Conservation (phyloP, 768 basidiomycete species). For the Tylopilus cervinicoccineus region DNA sequence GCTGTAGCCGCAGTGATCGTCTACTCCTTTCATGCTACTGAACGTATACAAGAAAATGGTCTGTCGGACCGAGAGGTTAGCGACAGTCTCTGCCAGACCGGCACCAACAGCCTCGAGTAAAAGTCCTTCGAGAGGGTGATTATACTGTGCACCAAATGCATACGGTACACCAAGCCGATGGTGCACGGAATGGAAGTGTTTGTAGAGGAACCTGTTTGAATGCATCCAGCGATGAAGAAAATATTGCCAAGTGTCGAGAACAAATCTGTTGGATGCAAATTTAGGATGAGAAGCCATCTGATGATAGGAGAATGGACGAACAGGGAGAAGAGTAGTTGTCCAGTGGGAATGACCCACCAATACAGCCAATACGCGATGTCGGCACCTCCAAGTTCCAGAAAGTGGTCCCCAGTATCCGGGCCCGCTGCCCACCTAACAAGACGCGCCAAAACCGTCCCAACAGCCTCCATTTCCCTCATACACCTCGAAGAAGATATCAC, state of each 20-base stretch:
- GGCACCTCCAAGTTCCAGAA: constrained; percentile 36
- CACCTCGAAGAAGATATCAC: constrained; percentile 33
- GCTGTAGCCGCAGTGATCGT: constrained; percentile 90
- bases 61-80: constrained; percentile 75
- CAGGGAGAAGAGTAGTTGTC: constrained; percentile 79
- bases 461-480: constrained; percentile 39
- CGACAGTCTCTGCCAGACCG: constrained; percentile 63
- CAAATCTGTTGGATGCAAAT: constrained; percentile 50
- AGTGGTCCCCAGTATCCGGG: constrained; percentile 31
- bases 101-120: constrained; percentile 83
- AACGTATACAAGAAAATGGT: constrained; percentile 78
- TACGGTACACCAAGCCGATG: constrained; percentile 96
- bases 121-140: constrained; percentile 94
- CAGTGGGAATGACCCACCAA: constrained; percentile 87
- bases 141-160: constrained; percentile 95
- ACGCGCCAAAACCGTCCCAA: constrained; percentile 40
- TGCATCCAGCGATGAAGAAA: constrained; percentile 93
- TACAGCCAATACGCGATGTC: constrained; percentile 66
- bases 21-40: constrained; percentile 88
- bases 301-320: constrained; percentile 40
- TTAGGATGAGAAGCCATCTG: background rate
- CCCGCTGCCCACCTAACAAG: constrained; percentile 40
- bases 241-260: constrained; percentile 98
- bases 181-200: constrained; percentile 88
- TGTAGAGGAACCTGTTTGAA: constrained; percentile 85